Evolutionary conservation across 371 early-diverging fungal genomes (phyloP).

Genomic region (Mucor circinelloides): DNA sequence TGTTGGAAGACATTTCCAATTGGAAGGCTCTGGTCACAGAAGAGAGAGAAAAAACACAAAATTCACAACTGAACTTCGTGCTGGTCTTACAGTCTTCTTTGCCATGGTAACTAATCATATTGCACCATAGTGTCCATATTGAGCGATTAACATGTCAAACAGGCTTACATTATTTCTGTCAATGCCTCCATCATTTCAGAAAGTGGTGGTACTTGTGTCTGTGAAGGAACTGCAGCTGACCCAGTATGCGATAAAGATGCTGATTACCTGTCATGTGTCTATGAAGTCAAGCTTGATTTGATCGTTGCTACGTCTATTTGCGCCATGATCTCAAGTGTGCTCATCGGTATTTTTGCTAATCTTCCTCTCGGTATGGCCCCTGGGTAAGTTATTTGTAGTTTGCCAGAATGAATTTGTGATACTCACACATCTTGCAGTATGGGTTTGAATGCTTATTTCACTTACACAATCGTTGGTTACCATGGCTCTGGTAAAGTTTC

Average conservation of each 20-base stretch:
- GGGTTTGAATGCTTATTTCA: slow-evolving; percentile 84
- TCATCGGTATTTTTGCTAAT: slow-evolving; percentile 75
- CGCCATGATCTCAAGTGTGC: slow-evolving; percentile 63
- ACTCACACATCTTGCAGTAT: slow-evolving; percentile 33
- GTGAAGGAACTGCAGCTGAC: slow-evolving; percentile 49
- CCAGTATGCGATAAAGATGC: slow-evolving; percentile 48
- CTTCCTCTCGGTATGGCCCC: slow-evolving; percentile 80
- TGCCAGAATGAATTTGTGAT: background rate
- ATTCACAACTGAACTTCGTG: slow-evolving; percentile 71
- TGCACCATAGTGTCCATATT: background rate
- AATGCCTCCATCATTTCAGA: slow-evolving; percentile 76
- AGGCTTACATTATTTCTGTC: slow-evolving; percentile 53
- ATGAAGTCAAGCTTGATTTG: slow-evolving; percentile 65
- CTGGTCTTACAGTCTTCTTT: slow-evolving; percentile 57
- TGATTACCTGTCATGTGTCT: slow-evolving; percentile 64
- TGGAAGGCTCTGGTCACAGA: slow-evolving; percentile 63
- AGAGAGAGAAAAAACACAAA: slow-evolving; percentile 57
- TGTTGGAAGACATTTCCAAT: slow-evolving; percentile 65
- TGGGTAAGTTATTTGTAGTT: slow-evolving; percentile 36
- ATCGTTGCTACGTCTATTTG: slow-evolving; percentile 75
- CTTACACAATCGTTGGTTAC: slow-evolving; percentile 79
- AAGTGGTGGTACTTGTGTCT: slow-evolving; percentile 77
- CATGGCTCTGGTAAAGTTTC: slow-evolving; percentile 71
- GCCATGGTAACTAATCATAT: slow-evolving; percentile 41
- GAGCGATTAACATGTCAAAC: background rate